Evolutionary conservation across 129 eudicot genomes (phyloP).

Genomic region (Chrysanthemum seticuspe): DNA sequence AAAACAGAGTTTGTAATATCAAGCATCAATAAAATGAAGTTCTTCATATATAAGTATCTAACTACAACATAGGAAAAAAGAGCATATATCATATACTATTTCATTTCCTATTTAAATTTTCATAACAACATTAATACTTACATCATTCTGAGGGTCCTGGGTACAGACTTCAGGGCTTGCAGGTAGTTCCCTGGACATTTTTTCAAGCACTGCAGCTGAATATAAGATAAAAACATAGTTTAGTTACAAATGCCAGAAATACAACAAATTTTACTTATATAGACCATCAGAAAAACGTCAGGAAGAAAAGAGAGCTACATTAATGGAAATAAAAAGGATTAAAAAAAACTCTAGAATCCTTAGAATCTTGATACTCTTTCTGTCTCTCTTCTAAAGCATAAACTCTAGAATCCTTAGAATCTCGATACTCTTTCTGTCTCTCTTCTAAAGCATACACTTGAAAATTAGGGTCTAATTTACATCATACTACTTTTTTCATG

Average conservation of each 20-base stretch:
- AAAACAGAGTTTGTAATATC: slow-evolving; percentile 3
- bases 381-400: too few species aligned
- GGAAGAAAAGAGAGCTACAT: not conserved
- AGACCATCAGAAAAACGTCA: not conserved
- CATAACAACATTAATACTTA: slow-evolving; percentile 38
- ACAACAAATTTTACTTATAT: not conserved
- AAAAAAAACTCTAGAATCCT: not conserved
- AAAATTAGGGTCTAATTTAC: slow-evolving; percentile 10
- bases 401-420: not conserved
- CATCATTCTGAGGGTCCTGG: slow-evolving; percentile 98
- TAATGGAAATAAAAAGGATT: not conserved
- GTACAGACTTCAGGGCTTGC: slow-evolving; percentile 80
- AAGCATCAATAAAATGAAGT: slow-evolving; percentile 1
- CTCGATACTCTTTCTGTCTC: not conserved
- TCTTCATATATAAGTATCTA: not conserved
- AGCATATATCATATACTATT: not conserved
- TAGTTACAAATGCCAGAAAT: slow-evolving; percentile 20
- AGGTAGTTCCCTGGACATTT: slow-evolving; percentile 81
- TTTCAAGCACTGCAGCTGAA: slow-evolving; percentile 78
- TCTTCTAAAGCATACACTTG: not conserved
- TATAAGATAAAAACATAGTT: slow-evolving; percentile 17
- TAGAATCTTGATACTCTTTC: too few species aligned
- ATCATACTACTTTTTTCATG: slow-evolving; percentile 12
- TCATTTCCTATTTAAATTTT: not conserved
- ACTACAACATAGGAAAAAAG: not conserved